Percentiles rank a stretch among this genome's conserved stretches.
Evolutionary conservation across 2,329 filamentous ascomycete genomes (phyloP).

Genomic region (Ilyonectria mors-panacis): DNA sequence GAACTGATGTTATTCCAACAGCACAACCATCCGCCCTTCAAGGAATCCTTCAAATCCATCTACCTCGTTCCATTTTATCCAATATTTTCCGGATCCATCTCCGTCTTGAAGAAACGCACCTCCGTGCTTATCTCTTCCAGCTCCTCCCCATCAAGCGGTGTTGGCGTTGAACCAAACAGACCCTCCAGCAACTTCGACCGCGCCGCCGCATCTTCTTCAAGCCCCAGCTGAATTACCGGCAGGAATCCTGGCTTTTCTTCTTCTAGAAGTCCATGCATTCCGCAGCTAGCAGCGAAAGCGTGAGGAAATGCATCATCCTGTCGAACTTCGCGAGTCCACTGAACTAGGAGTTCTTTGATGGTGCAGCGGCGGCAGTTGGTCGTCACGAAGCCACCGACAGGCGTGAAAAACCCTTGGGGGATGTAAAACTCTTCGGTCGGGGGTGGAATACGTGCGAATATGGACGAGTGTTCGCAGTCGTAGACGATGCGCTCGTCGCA

Average conservation of each 20-base stretch:
- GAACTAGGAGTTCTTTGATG: slow-evolving; percentile 17
- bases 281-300: slow-evolving; percentile 20
- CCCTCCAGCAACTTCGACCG: neutral
- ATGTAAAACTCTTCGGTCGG: slow-evolving; percentile 2
- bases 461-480: slow-evolving; percentile 30
- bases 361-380: slow-evolving; percentile 34
- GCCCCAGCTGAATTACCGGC: neutral
- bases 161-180: slow-evolving; percentile 24
- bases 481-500: slow-evolving; percentile 38
- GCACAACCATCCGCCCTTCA: neutral
- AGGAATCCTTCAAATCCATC: neutral
- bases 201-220: neutral
- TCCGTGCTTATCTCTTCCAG: neutral
- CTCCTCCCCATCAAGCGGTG: neutral
- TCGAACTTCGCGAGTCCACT: slow-evolving; percentile 30
- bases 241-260: neutral
- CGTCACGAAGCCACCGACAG: neutral
- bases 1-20: neutral
- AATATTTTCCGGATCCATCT: neutral
- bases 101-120: neutral
- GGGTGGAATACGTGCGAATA: neutral
- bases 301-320: neutral
- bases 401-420: slow-evolving; percentile 17
- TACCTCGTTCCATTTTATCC: neutral
- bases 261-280: slow-evolving; percentile 11